Evolutionary conservation across 805 yeast genomes (phyloP).

Genomic region (Kodamaea fukazawae): DNA sequence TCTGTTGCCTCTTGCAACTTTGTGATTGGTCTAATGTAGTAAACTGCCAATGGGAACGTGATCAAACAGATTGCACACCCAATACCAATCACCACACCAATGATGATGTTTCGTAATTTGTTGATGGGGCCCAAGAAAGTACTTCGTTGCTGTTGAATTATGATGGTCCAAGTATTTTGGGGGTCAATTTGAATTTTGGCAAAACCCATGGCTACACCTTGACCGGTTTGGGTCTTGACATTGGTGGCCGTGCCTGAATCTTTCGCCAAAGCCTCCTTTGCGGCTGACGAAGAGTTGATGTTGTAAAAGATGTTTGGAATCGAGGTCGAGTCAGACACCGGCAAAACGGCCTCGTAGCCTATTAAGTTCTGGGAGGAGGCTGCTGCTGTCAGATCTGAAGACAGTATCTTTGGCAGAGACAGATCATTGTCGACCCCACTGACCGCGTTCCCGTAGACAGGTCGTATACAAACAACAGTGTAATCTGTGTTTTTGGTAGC

Average conservation of each 20-base stretch:
- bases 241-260: conserved; percentile 29
- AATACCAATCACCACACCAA: conserved; percentile 75
- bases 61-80: conserved; percentile 70
- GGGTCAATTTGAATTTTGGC: conserved; percentile 26
- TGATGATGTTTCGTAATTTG: conserved; percentile 62
- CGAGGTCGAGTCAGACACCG: conserved; percentile 16
- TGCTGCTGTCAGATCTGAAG: background rate
- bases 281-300: conserved; percentile 26
- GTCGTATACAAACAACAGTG: conserved; percentile 30
- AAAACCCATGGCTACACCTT: conserved; percentile 35
- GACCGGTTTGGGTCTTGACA: conserved; percentile 20
- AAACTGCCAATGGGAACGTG: conserved; percentile 82
- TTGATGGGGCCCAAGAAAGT: conserved; percentile 63
- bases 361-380: conserved; percentile 39
- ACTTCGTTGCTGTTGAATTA: conserved; percentile 60
- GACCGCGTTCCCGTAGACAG: conserved; percentile 24
- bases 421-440: conserved; percentile 5
- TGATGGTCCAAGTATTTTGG: conserved; percentile 63
- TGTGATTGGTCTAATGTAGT: conserved; percentile 80
- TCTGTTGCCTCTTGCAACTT: conserved; percentile 81
- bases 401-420: background rate
- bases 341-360: conserved; percentile 37
- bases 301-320: conserved; percentile 23
- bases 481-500: conserved; percentile 21
- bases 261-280: conserved; percentile 26